A percentile compares a stretch with the other conserved stretches of the same genome.
Conservation (phyloP, 345 rosid species). For the Rhizophora mangle region DNA sequence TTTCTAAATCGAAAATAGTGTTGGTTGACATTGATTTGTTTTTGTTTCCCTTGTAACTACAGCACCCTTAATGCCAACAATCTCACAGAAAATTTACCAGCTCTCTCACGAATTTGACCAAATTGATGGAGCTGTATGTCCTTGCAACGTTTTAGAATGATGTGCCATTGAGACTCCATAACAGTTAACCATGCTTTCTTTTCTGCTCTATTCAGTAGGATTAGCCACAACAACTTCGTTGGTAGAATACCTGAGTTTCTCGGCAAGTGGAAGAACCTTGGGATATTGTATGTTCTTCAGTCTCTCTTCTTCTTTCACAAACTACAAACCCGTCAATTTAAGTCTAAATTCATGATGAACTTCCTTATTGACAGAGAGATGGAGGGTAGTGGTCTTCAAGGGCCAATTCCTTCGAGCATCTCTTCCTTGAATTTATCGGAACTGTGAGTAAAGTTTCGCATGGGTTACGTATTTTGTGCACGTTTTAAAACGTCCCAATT, state of each 20-base stretch:
- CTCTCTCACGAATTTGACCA: conserved; percentile 10
- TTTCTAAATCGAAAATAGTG: too few relatives aligned
- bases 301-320: neutral
- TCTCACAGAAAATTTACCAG: conserved; percentile 21
- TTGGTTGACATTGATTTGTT: neutral
- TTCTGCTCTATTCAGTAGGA: conserved; percentile 16
- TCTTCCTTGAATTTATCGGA: conserved; percentile 10
- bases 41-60: neutral
- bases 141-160: neutral
- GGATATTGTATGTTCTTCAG: neutral
- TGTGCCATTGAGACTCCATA: neutral
- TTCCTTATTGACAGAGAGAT: conserved; percentile 11
- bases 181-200: neutral
- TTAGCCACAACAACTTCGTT: conserved; percentile 14
- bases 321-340: too few relatives aligned
- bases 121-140: conserved; percentile 10
- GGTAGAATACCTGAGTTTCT: conserved; percentile 16
- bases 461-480: neutral
- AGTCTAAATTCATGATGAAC: neutral
- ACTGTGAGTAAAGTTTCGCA: conserved; percentile 8
- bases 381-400: conserved; percentile 16
- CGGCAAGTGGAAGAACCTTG: conserved; percentile 9
- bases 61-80: conserved; percentile 23
- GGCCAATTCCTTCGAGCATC: conserved; percentile 18
- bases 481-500: neutral